These are phyloP conservation scores for Coemansia sp. DNA, from an alignment of 192 early-diverging fungal genomes.

Conservation along the genomic window DNA sequence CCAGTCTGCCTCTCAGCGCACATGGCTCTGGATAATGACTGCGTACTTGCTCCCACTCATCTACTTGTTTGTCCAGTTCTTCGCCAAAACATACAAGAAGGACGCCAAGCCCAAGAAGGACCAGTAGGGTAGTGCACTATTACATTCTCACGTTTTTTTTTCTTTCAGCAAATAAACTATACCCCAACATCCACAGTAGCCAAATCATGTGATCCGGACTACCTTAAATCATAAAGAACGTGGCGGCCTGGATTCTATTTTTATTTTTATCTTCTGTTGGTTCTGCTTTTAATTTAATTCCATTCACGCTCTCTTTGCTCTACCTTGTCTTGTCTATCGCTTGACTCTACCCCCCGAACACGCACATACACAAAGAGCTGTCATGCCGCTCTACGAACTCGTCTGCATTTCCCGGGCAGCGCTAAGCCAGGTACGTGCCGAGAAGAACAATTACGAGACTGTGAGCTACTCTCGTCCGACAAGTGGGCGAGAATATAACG, in stretches of 20 bases:
- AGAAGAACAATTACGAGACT: not conserved
- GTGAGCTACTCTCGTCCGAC: not conserved
- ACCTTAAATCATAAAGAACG: no score
- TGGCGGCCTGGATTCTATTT: no score
- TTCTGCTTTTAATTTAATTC: not conserved
- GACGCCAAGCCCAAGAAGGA: conserved; percentile 12
- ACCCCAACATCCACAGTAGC: not conserved
- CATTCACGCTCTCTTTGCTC: not conserved
- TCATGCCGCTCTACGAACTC: conserved; percentile 73
- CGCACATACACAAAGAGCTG: conserved; percentile 3
- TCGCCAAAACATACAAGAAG: conserved; percentile 65
- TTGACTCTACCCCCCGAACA: not conserved
- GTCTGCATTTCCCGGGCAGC: conserved; percentile 66
- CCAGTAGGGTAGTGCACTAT: conserved; percentile 6
- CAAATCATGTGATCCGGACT: not conserved
- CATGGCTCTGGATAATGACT: conserved; percentile 65
- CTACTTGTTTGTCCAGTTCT: conserved; percentile 81
- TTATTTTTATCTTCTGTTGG: no score
- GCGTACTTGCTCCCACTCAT: conserved; percentile 76
- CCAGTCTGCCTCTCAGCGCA: conserved; percentile 55
- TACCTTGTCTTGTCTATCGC: not conserved
- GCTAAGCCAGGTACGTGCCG: conserved; percentile 55
- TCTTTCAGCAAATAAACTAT: not conserved
- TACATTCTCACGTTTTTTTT: not conserved
- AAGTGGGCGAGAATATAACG: not conserved